These are phyloP conservation scores for Leccinum subtestaceum DNA, from an alignment of 768 basidiomycete genomes.

Conservation along the genomic window DNA sequence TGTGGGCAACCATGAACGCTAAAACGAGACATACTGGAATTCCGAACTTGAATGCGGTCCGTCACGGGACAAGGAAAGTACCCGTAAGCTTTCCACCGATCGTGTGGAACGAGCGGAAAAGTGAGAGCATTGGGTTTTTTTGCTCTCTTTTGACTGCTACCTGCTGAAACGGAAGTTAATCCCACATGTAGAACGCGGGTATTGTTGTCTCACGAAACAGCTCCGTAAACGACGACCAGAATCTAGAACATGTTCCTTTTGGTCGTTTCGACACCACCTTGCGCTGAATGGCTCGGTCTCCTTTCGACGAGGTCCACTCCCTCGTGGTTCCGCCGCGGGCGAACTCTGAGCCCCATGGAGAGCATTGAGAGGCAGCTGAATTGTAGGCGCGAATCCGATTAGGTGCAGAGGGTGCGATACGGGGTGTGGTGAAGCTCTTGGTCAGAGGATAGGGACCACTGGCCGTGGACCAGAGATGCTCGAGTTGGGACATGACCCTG, in stretches of 20 bases:
- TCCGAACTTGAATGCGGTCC: not conserved
- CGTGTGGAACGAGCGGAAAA: not conserved
- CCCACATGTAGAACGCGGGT: not conserved
- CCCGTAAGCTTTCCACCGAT: not conserved
- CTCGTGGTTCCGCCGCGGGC: not conserved
- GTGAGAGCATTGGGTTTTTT: not conserved
- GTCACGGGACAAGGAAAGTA: not conserved
- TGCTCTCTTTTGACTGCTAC: not conserved
- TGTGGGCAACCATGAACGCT: not conserved
- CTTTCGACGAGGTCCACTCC: not conserved
- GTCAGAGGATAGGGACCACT: not conserved
- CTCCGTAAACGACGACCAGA: not conserved
- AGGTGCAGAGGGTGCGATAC: not conserved
- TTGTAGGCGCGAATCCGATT: not conserved
- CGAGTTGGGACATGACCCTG: not conserved
- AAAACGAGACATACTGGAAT: not conserved
- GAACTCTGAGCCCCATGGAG: not conserved
- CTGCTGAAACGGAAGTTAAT: not conserved
- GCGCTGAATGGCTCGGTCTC: not conserved
- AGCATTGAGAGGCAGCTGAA: not conserved
- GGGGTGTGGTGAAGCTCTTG: not conserved
- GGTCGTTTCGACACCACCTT: not conserved
- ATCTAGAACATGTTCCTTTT: not conserved
- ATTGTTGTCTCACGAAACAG: not conserved
- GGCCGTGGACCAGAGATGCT: not conserved